Evolutionary conservation across 805 yeast species (phyloP).

Genomic region (Barnettozyma wickerhamii): DNA sequence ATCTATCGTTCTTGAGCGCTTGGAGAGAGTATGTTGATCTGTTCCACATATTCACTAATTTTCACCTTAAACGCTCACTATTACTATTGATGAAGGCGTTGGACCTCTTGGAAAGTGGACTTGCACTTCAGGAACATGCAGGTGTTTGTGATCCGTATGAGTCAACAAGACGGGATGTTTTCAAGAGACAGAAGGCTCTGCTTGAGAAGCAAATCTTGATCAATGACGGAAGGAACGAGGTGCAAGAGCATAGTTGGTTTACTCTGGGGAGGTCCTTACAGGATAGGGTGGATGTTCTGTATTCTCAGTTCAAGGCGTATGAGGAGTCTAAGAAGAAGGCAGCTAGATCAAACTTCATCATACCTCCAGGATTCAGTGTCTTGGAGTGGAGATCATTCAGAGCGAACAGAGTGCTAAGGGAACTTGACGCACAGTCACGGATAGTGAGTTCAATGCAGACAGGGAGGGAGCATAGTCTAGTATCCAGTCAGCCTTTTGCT

Average conservation of each 20-base stretch:
- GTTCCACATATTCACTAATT: slow-evolving; percentile 7
- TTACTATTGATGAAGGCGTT: slow-evolving; percentile 5
- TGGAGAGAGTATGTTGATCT: slow-evolving; percentile 9
- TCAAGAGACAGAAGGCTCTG: background rate
- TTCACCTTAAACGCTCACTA: slow-evolving; percentile 7
- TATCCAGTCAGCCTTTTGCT: too few relatives aligned
- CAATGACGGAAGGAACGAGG: slow-evolving; percentile 3
- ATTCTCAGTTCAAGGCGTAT: background rate
- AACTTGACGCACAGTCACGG: background rate
- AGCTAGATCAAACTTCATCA: background rate
- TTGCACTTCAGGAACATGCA: slow-evolving; percentile 6
- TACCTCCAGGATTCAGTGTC: slow-evolving; percentile 7
- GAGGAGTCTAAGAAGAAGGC: background rate
- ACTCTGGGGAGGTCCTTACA: slow-evolving; percentile 4
- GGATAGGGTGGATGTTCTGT: slow-evolving; percentile 1
- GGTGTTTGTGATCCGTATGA: background rate
- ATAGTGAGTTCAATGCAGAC: background rate
- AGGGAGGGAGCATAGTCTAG: too few relatives aligned
- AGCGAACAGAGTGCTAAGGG: background rate
- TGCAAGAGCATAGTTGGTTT: slow-evolving; percentile 6
- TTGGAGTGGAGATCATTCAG: slow-evolving; percentile 7
- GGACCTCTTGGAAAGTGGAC: slow-evolving; percentile 7
- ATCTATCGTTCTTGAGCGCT: slow-evolving; percentile 8
- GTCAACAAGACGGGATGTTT: background rate
- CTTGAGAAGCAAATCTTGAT: slow-evolving; percentile 7